Base-by-base conservation (phyloP, 2,329 filamentous ascomycete species). In the Tothia fuscella region DNA sequence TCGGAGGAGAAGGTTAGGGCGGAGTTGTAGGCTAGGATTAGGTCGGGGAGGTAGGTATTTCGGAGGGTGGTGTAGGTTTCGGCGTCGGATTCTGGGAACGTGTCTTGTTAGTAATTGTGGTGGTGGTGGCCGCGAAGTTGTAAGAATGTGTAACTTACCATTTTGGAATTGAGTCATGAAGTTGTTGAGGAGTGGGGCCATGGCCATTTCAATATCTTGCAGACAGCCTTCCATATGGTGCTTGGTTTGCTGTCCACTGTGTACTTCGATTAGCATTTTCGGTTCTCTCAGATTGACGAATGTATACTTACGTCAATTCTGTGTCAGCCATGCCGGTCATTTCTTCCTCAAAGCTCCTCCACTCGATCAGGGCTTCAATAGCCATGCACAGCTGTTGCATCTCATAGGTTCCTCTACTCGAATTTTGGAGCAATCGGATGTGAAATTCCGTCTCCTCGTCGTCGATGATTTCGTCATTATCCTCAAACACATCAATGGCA, bases 21-120 rank as follows among this genome's bases (percentile, higher is more conserved):
- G 52, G 75, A 80, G 55, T 91, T 76, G 57, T 91, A 95, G 3
- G 82, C 84, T 38, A 98, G 71, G 31, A 94, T 68, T 14, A 84
- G 74, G 57, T 95, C 87, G 2, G 91, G 88, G 3, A 98, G 70
- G 59, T 93, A 96, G 0, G 76, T 74, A 42, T 77, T 72, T 49
- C 87, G 78, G 39, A 96, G 74, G 20, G 17, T 28, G 10, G 16
- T 28, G 25, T 22, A 20, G 6, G 22, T 12, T 14, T 38, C 21
- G 7, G 33, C 33, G 9, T 44, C 35, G 10, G 19, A 9, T 6
- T 9, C 38, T 40, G 14, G 3, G 3, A 16, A 2, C 19, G 16
- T 13, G n/a, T n/a, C n/a, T 9, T n/a, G 22, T 39, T 28, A 38
- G 14, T 9, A 19, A n/a, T 12, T 16, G 17, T 5, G 4, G n/a